A percentile compares a stretch with the other conserved stretches of the same genome.
phyloP scores from a whole-genome alignment of 2,329 filamentous ascomycete species.

The Samsoniella hepiali region DNA sequence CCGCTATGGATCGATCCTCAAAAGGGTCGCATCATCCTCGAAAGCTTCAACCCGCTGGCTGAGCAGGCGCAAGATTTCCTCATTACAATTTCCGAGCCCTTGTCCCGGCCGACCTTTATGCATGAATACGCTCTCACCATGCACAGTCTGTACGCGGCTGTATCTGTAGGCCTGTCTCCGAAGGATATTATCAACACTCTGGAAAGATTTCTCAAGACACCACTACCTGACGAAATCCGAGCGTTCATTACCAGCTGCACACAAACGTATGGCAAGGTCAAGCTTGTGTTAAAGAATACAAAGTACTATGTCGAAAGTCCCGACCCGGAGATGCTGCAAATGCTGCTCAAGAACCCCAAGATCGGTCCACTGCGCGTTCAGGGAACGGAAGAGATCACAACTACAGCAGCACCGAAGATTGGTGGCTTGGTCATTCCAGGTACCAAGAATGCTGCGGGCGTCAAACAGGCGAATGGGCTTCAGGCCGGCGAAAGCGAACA shows the following conservation, averaged over 20 bases:
- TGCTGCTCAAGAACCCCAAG: slow-evolving; percentile 76
- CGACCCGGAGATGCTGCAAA: slow-evolving; percentile 81
- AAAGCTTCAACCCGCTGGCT: slow-evolving; percentile 81
- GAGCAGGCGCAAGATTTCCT: slow-evolving; percentile 82
- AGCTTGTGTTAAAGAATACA: slow-evolving; percentile 90
- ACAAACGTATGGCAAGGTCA: slow-evolving; percentile 90
- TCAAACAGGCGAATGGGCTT: slow-evolving; percentile 63
- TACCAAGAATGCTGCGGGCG: slow-evolving; percentile 86
- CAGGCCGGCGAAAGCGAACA: slow-evolving; percentile 37
- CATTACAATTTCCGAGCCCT: slow-evolving; percentile 85
- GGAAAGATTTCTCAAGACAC: slow-evolving; percentile 84
- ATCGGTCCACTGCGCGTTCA: slow-evolving; percentile 80
- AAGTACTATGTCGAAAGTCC: slow-evolving; percentile 92
- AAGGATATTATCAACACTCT: slow-evolving; percentile 87
- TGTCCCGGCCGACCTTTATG: slow-evolving; percentile 77
- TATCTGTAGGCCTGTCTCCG: slow-evolving; percentile 87
- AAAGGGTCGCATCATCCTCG: slow-evolving; percentile 79
- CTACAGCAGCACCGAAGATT: slow-evolving; percentile 80
- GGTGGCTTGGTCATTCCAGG: slow-evolving; percentile 87
- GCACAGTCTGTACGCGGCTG: slow-evolving; percentile 85
- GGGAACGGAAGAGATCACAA: slow-evolving; percentile 67
- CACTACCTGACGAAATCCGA: slow-evolving; percentile 75
- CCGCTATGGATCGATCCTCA: slow-evolving; percentile 85
- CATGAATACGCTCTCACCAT: slow-evolving; percentile 85
- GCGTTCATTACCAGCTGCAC: slow-evolving; percentile 77